Conservation (phyloP, 2,329 filamentous ascomycete species). For the Hymenoscyphus salicellus region DNA sequence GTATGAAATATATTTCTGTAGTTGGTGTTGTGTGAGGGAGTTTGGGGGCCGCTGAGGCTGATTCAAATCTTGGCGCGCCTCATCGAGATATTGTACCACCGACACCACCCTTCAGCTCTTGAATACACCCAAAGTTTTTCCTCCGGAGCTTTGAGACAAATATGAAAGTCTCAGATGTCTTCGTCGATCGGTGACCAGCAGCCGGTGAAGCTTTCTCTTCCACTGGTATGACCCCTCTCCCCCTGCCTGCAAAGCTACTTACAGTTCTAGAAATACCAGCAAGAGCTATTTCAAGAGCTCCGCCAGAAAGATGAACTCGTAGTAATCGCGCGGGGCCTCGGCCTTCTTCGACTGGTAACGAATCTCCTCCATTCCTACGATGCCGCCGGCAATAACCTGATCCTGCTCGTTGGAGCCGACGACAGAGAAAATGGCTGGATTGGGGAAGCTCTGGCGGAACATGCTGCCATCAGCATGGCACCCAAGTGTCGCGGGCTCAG, state of each 20-base stretch:
- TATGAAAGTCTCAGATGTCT: slow-evolving; percentile 35
- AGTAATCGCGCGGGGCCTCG: slow-evolving; percentile 85
- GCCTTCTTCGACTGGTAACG: slow-evolving; percentile 86
- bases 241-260: slow-evolving; percentile 10
- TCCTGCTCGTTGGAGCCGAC: slow-evolving; percentile 84
- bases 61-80: no score
- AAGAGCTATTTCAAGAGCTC: slow-evolving; percentile 88
- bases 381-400: slow-evolving; percentile 88
- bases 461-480: slow-evolving; percentile 83
- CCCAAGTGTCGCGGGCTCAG: slow-evolving; percentile 80
- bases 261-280: slow-evolving; percentile 72
- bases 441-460: slow-evolving; percentile 90
- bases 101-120: background rate
- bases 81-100: no score
- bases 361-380: slow-evolving; percentile 97
- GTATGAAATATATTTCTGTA: no score
- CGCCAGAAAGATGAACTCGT: slow-evolving; percentile 90
- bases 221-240: slow-evolving; percentile 51
- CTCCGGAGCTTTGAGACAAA: slow-evolving; percentile 4
- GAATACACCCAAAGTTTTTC: background rate
- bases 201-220: slow-evolving; percentile 78
- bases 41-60: no score
- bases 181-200: slow-evolving; percentile 43
- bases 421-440: slow-evolving; percentile 96
- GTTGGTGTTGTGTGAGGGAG: no score